Conservation (phyloP, 306 rosid genomes). For the Aeschynomene evenia region DNA sequence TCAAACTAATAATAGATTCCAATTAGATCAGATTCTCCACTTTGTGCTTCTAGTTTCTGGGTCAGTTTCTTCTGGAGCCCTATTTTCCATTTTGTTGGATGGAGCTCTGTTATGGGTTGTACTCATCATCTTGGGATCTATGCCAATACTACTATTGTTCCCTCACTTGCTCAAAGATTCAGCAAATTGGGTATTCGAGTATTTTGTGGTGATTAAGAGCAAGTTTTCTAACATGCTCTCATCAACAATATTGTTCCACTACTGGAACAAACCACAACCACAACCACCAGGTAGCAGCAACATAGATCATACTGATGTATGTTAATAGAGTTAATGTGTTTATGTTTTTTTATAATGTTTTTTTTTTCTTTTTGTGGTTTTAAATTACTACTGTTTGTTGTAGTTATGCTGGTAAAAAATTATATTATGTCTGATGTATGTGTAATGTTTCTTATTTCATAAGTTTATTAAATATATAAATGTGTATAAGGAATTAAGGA, state of each 20-base stretch:
- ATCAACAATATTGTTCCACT: not conserved
- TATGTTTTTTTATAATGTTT: no score
- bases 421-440: no score
- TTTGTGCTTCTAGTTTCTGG: constrained; percentile 18
- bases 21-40: not conserved
- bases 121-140: constrained; percentile 18
- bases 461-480: no score
- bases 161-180: not conserved
- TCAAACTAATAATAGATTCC: no score
- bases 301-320: not conserved
- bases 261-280: not conserved
- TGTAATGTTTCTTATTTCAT: no score
- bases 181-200: not conserved
- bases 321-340: not conserved
- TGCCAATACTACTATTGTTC: not conserved
- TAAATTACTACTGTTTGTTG: no score
- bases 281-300: not conserved
- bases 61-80: constrained; percentile 15
- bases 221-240: not conserved
- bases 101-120: not conserved
- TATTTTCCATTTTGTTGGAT: not conserved
- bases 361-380: no score
- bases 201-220: not conserved
- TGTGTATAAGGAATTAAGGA: no score
- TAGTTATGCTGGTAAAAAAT: no score